Percentiles rank a stretch among this genome's conserved stretches.
Conservation (phyloP, 257 asterid genomes). For the Datura wrightii region DNA sequence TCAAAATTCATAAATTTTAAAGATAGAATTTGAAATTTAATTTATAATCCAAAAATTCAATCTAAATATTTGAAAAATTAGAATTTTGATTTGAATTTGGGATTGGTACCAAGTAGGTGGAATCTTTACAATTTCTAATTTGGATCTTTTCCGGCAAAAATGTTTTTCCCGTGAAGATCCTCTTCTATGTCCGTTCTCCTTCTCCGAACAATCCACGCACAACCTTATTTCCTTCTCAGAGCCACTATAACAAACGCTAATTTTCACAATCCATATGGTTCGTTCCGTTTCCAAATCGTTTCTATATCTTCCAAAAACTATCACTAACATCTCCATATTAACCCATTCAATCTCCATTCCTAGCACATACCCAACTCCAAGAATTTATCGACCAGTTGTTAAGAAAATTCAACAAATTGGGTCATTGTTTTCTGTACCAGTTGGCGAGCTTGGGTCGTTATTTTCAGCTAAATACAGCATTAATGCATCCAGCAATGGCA, state of each 20-base stretch:
- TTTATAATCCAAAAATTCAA: no score
- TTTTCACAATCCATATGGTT: conserved; percentile 47
- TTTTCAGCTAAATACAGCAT: conserved; percentile 44
- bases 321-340: conserved; percentile 39
- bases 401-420: conserved; percentile 29
- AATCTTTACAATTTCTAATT: not conserved
- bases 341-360: conserved; percentile 25
- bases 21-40: no score
- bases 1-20: no score
- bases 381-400: not conserved
- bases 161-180: not conserved
- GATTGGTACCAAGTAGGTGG: no score
- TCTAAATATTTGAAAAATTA: no score
- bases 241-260: not conserved
- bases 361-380: conserved; percentile 1
- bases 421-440: conserved; percentile 33
- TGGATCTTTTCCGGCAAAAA: not conserved
- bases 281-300: conserved; percentile 49
- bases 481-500: conserved; percentile 33
- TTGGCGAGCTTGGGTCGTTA: conserved; percentile 19
- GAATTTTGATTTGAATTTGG: no score
- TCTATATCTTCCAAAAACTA: conserved; percentile 47
- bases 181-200: not conserved
- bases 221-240: not conserved
- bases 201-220: not conserved